Base-by-base conservation (phyloP, 345 rosid species). In the Hibiscus trionum region DNA sequence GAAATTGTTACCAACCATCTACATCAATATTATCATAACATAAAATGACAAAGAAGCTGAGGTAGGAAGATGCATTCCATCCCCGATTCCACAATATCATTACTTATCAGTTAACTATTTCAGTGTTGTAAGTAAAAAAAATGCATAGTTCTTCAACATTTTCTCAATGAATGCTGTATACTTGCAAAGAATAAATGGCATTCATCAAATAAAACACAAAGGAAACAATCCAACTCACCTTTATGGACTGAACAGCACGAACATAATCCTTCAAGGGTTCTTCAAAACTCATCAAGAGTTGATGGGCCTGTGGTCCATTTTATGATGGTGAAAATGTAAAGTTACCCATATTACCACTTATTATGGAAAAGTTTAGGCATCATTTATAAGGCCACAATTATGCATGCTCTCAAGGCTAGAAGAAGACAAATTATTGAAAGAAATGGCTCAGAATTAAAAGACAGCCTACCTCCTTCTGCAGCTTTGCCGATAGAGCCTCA, bases 181-280 rank as follows among this genome's bases (percentile, higher is more conserved):
- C 31, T 35, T 19, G 15, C 11, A 27, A 60, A 11, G 16, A 33
- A 19, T 11, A 15, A 37, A 53, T 57, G 26, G 15, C 58, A 47
- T 52, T 49, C 63, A 63, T 39, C 17, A 27, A 39, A 63, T 8
- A 46, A 27, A 59, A 59, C 64, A 37, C 29, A 49, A 75, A 60
- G 44, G 10, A 1, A 8, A 1, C 44, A 39, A 8, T 39, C 9
- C 44, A 39, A 65, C 63, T 80, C 68, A 82, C 99, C 96, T 92
- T 92, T 55, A 95, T 86, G n/a, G 99, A 95, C 64, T 92, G 98
- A 77, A 92, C 96, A 73, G 90, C 88, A 69, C 88, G 94, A 26
- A 90, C 94, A 77, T 92, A 95, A 84, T 95, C 99, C 77, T 95
- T 93, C 84, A 95, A 80, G 62, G 99, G 98, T 82, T 92, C 99